A percentile compares a stretch with the other conserved stretches of the same genome.
These are phyloP conservation scores for Chlamydomonas incerta DNA, from an alignment of 139 green algal genomes.

Conservation along the genomic window DNA sequence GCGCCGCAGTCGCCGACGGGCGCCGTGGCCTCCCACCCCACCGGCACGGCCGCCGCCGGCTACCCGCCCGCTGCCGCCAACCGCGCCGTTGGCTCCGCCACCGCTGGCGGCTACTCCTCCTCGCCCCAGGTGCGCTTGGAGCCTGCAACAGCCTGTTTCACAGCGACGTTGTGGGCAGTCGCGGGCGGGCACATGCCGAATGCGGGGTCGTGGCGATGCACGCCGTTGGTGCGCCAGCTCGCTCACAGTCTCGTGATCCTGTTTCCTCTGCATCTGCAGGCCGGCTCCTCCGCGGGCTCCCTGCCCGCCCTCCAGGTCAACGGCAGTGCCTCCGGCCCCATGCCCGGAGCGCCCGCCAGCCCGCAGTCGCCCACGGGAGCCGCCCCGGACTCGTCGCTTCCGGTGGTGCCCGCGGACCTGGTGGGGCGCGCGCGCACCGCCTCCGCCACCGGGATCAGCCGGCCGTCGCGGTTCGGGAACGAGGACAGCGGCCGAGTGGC, in stretches of 20 bases:
- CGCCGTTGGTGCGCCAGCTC: too few relatives aligned
- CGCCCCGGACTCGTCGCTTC: not conserved
- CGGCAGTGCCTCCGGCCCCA: not conserved
- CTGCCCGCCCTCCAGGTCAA: not conserved
- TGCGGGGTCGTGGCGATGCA: too few relatives aligned
- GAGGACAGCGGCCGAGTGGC: not conserved
- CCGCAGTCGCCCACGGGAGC: not conserved
- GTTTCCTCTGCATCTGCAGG: not conserved
- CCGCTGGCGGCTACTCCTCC: not conserved
- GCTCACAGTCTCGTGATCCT: too few relatives aligned
- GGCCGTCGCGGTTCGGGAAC: constrained; percentile 16
- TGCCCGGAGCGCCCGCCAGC: not conserved
- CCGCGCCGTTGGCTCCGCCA: not conserved
- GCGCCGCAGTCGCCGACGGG: too few relatives aligned
- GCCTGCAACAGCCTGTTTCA: too few relatives aligned
- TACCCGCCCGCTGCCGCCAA: not conserved
- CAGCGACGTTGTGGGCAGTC: too few relatives aligned
- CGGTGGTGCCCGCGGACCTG: not conserved
- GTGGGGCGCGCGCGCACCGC: constrained; percentile 22
- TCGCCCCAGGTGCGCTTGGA: too few relatives aligned
- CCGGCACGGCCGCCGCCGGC: too few relatives aligned
- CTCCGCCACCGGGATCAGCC: constrained; percentile 34
- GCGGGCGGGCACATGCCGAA: too few relatives aligned
- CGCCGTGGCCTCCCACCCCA: not conserved
- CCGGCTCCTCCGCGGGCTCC: not conserved